Evolutionary conservation across 352 stramenopile species (phyloP).

Genomic region (Lagenidium sp.): DNA sequence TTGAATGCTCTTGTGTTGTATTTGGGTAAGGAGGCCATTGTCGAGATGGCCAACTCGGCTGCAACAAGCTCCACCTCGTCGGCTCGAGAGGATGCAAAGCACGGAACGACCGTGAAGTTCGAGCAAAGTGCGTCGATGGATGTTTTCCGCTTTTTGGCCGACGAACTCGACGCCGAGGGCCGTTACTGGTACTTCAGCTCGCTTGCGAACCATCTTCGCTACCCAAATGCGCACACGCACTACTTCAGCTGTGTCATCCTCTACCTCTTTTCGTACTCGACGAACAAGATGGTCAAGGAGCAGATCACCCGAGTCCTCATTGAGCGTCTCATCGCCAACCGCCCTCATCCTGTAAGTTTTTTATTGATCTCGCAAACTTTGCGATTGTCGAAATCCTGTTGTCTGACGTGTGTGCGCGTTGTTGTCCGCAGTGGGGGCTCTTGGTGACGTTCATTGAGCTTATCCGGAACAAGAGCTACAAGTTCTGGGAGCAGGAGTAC

Average conservation of each 20-base stretch:
- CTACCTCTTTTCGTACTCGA: constrained; percentile 97
- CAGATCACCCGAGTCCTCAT: constrained; percentile 97
- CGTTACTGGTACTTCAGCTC: constrained; percentile 98
- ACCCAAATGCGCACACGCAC: constrained; percentile 99
- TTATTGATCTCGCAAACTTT: neutral
- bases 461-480: constrained; percentile 99
- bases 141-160: constrained; percentile 95
- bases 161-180: constrained; percentile 92
- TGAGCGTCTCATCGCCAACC: constrained; percentile 98
- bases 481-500: constrained; percentile 98
- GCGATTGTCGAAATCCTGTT: neutral
- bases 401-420: constrained; percentile 10
- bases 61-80: constrained; percentile 8
- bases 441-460: constrained; percentile 99
- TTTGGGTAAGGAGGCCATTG: constrained; percentile 77
- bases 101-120: constrained; percentile 56
- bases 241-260: constrained; percentile 99
- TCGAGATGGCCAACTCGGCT: constrained; percentile 57
- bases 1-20: constrained; percentile 89
- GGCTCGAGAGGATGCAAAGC: constrained; percentile 19
- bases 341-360: constrained; percentile 89
- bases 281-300: constrained; percentile 96
- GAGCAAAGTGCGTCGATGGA: constrained; percentile 86
- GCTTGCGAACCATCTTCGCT: constrained; percentile 98
- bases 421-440: constrained; percentile 82